Conservation (phyloP, 2,329 filamentous ascomycete genomes). For the Alternaria metachromatica region DNA sequence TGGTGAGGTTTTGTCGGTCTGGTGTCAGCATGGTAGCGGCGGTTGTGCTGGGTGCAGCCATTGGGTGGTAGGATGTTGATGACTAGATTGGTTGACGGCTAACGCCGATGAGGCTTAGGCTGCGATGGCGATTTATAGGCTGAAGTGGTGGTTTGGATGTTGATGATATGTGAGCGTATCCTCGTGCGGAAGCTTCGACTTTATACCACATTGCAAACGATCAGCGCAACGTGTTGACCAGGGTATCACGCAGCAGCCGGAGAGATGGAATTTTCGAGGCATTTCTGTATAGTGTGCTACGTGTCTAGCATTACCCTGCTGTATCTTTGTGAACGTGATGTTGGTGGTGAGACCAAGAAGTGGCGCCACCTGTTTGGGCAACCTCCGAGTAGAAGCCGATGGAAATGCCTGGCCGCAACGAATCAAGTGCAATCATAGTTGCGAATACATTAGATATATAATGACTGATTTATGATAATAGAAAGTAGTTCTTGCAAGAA, state of each 20-base stretch:
- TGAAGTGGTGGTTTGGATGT: neutral
- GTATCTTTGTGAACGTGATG: neutral
- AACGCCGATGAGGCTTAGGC: neutral
- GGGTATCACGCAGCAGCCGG: neutral
- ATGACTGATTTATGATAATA: neutral
- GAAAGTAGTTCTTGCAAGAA: neutral
- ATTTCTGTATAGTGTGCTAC: neutral
- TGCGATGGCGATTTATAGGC: neutral
- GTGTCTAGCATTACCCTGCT: neutral
- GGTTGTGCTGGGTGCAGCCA: neutral
- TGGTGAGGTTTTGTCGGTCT: conserved; percentile 12
- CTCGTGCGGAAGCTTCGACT: neutral
- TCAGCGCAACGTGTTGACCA: neutral
- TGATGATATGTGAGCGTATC: neutral
- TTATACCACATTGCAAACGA: neutral
- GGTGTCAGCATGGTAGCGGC: neutral
- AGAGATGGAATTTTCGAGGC: neutral
- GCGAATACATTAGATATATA: neutral
- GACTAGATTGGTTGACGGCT: neutral
- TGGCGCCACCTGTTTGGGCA: conserved; percentile 5
- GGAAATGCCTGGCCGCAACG: neutral
- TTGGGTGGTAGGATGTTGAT: neutral
- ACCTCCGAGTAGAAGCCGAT: neutral
- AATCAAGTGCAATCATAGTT: neutral
- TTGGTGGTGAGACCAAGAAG: conserved; percentile 9